A percentile compares a stretch with the other conserved stretches of the same genome.
These are phyloP conservation scores for Gigaspora rosea DNA, from an alignment of 192 early-diverging fungal genomes.

Conservation along the genomic window DNA sequence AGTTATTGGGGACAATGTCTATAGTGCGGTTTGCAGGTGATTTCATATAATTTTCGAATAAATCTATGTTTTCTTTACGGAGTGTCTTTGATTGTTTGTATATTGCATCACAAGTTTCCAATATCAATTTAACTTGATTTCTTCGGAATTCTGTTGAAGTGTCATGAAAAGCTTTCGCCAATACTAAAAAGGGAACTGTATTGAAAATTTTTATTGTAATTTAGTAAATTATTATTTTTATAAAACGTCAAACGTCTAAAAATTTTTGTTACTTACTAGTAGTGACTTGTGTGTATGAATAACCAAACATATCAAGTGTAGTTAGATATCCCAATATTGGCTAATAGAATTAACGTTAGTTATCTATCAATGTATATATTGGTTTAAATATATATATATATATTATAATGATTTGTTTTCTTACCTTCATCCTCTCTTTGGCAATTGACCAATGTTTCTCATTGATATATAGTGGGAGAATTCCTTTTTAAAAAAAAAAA, in stretches of 20 bases:
- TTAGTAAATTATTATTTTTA: too few species aligned
- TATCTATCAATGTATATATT: too few species aligned
- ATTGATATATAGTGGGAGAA: slow-evolving; percentile 47
- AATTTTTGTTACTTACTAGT: background rate
- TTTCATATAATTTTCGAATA: slow-evolving; percentile 37
- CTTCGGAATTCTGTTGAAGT: slow-evolving; percentile 41
- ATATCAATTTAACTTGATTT: slow-evolving; percentile 41
- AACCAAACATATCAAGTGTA: slow-evolving; percentile 47
- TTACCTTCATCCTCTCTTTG: slow-evolving; percentile 44
- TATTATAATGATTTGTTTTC: background rate
- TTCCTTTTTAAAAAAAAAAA: slow-evolving; percentile 2
- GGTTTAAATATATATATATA: background rate
- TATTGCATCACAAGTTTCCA: slow-evolving; percentile 49
- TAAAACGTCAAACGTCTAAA: too few species aligned
- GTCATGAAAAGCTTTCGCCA: slow-evolving; percentile 38
- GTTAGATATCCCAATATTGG: slow-evolving; percentile 48
- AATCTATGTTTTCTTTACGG: slow-evolving; percentile 39
- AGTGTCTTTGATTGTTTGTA: slow-evolving; percentile 37
- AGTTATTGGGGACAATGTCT: slow-evolving; percentile 45
- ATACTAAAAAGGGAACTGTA: slow-evolving; percentile 41
- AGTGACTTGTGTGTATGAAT: slow-evolving; percentile 45
- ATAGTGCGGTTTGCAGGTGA: slow-evolving; percentile 41
- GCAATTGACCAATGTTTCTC: slow-evolving; percentile 48
- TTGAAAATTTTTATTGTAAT: too few species aligned
- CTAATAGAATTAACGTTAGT: slow-evolving; percentile 12